These are phyloP conservation scores for Sarocladiaceae sp. DNA, from an alignment of 2,329 filamentous ascomycete species.

Conservation along the genomic window DNA sequence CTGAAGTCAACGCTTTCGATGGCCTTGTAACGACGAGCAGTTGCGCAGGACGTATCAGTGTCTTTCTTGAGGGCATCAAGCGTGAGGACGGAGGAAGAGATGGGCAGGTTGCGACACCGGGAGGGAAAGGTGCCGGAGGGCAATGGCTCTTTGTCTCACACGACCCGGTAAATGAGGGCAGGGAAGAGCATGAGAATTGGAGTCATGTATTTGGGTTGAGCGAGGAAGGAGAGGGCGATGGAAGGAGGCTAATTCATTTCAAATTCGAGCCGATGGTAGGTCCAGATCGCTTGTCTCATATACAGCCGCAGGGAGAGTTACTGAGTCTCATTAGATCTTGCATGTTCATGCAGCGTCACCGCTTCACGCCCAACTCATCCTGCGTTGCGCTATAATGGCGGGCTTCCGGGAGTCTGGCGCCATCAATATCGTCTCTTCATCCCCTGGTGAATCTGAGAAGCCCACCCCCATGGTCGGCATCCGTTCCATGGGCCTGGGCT, in stretches of 20 bases:
- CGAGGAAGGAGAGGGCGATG: constrained; percentile 13
- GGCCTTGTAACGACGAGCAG: constrained; percentile 89
- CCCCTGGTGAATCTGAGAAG: constrained; percentile 24
- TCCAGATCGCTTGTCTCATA: constrained; percentile 10
- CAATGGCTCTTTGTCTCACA: constrained; percentile 87
- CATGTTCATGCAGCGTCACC: constrained; percentile 76
- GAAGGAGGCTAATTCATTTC: constrained; percentile 62
- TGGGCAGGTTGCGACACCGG: constrained; percentile 50
- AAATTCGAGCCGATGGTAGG: constrained; percentile 94
- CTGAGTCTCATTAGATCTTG: constrained; percentile 59
- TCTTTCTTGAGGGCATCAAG: constrained; percentile 77
- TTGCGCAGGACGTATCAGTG: constrained; percentile 79
- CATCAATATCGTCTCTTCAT: constrained; percentile 49
- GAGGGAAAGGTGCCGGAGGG: constrained; percentile 80
- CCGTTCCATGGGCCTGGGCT: constrained; percentile 71
- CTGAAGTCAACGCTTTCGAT: constrained; percentile 65
- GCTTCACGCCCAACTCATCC: constrained; percentile 65
- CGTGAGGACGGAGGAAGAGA: constrained; percentile 15
- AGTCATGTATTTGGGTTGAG: constrained; percentile 22
- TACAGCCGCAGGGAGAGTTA: constrained; percentile 8
- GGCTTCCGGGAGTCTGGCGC: constrained; percentile 90
- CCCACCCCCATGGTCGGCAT: constrained; percentile 72
- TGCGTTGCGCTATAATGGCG: constrained; percentile 69
- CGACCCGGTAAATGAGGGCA: constrained; percentile 48
- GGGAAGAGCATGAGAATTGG: constrained; percentile 24